phyloP scores from a whole-genome alignment of 2,329 filamentous ascomycete species.

The Zarea fungicola region DNA sequence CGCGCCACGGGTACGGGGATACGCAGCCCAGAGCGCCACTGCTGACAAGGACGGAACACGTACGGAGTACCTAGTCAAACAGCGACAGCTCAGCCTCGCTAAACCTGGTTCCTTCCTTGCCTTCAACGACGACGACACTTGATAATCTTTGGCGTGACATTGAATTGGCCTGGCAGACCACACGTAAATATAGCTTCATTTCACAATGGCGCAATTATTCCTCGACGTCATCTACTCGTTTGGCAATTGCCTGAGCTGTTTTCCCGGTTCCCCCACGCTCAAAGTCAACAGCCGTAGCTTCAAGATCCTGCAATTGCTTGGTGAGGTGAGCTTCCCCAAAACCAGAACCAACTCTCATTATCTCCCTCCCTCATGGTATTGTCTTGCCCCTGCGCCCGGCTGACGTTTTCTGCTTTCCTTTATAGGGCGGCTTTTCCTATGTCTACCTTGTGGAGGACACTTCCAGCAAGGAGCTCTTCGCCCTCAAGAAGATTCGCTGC shows the following conservation, averaged over 20 bases:
- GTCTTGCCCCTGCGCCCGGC: too few species aligned
- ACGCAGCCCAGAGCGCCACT: too few species aligned
- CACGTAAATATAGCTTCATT: too few species aligned
- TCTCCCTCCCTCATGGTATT: neutral
- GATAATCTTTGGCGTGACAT: too few species aligned
- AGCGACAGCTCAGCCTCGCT: too few species aligned
- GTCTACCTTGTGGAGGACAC: slow-evolving; percentile 98
- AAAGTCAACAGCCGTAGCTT: slow-evolving; percentile 94
- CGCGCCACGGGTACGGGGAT: too few species aligned
- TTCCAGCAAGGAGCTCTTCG: slow-evolving; percentile 74
- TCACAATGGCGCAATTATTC: slow-evolving; percentile 71
- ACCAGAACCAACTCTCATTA: neutral
- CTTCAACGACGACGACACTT: too few species aligned
- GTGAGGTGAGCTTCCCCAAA: slow-evolving; percentile 61
- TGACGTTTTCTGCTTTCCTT: too few species aligned
- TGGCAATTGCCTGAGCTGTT: slow-evolving; percentile 93
- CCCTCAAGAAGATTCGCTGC: slow-evolving; percentile 97
- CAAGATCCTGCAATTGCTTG: slow-evolving; percentile 89
- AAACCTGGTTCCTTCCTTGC: too few species aligned
- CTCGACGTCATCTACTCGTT: slow-evolving; percentile 87
- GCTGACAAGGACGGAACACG: too few species aligned
- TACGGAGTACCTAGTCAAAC: too few species aligned
- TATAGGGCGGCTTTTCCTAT: slow-evolving; percentile 98
- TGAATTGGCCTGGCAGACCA: too few species aligned
- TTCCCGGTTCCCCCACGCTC: slow-evolving; percentile 86